Percentiles rank a stretch among this genome's conserved stretches.
phyloP scores from a whole-genome alignment of 2,329 filamentous ascomycete genomes.

The Dryadomyces sulphureus region DNA sequence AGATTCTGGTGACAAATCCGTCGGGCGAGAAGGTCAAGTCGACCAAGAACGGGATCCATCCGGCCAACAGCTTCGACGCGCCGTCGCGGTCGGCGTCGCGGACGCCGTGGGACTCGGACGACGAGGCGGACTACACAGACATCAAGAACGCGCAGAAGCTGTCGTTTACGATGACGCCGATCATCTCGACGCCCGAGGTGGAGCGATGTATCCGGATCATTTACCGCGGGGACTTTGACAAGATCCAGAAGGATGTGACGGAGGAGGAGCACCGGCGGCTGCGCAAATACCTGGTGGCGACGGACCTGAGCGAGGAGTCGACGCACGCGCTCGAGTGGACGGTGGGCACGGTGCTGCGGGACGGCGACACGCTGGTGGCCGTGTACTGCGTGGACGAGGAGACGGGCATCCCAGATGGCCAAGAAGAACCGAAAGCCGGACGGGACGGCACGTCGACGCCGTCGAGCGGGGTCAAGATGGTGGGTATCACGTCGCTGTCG shows the following conservation, averaged over 20 bases:
- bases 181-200: slow-evolving; percentile 59
- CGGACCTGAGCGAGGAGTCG: slow-evolving; percentile 85
- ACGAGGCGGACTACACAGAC: slow-evolving; percentile 70
- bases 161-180: slow-evolving; percentile 62
- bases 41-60: slow-evolving; percentile 52
- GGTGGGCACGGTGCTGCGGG: slow-evolving; percentile 82
- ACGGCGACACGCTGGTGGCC: slow-evolving; percentile 85
- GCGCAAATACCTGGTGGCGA: slow-evolving; percentile 89
- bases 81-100: slow-evolving; percentile 37
- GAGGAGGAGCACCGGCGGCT: slow-evolving; percentile 65
- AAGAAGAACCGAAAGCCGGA: slow-evolving; percentile 60
- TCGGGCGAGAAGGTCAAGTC: slow-evolving; percentile 44
- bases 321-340: slow-evolving; percentile 96
- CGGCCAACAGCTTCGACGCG: slow-evolving; percentile 71
- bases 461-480: slow-evolving; percentile 19
- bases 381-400: slow-evolving; percentile 94
- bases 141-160: slow-evolving; percentile 81
- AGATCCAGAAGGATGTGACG: slow-evolving; percentile 55
- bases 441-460: slow-evolving; percentile 51
- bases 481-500: slow-evolving; percentile 10
- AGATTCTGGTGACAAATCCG: slow-evolving; percentile 49
- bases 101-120: slow-evolving; percentile 63
- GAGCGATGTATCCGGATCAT: slow-evolving; percentile 81
- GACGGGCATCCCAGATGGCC: slow-evolving; percentile 36
- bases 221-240: slow-evolving; percentile 70